phyloP scores from a whole-genome alignment of 2,329 filamentous ascomycete species.

The Tolypocladium cylindrosporum region DNA sequence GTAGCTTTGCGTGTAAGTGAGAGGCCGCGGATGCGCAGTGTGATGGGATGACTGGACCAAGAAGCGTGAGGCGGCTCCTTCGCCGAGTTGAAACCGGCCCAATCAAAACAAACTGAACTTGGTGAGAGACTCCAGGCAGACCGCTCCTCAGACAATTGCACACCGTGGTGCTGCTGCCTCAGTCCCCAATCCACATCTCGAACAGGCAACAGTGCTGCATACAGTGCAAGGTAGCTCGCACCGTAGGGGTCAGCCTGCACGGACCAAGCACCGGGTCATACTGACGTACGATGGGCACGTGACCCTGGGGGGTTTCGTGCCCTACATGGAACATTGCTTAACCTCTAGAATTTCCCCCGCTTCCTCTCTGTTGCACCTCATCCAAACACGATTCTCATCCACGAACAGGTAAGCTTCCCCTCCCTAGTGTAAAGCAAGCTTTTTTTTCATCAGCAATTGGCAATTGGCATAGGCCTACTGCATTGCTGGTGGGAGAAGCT shows the following conservation, averaged over 20 bases:
- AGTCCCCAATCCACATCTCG: background rate
- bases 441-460: background rate
- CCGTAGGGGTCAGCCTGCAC: background rate
- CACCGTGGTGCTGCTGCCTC: background rate
- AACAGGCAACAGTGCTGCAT: background rate
- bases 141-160: background rate
- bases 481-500: background rate
- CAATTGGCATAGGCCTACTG: background rate
- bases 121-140: background rate
- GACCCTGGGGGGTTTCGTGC: slow-evolving; percentile 23
- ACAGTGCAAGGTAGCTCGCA: background rate
- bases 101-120: background rate
- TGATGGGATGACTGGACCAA: background rate
- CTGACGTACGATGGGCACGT: slow-evolving; percentile 15
- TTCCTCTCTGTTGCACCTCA: slow-evolving; percentile 23
- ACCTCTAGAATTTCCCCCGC: slow-evolving; percentile 18
- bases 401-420: slow-evolving; percentile 27
- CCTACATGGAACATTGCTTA: slow-evolving; percentile 22
- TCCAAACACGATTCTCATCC: slow-evolving; percentile 36
- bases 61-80: background rate
- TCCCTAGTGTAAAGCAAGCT: background rate
- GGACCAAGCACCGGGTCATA: background rate
- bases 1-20: background rate
- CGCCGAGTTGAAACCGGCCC: background rate
- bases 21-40: background rate